A percentile compares a stretch with the other conserved stretches of the same genome.
phyloP scores from a whole-genome alignment of 1,284 basidiomycete genomes.

The Sporisorium reilianum region DNA sequence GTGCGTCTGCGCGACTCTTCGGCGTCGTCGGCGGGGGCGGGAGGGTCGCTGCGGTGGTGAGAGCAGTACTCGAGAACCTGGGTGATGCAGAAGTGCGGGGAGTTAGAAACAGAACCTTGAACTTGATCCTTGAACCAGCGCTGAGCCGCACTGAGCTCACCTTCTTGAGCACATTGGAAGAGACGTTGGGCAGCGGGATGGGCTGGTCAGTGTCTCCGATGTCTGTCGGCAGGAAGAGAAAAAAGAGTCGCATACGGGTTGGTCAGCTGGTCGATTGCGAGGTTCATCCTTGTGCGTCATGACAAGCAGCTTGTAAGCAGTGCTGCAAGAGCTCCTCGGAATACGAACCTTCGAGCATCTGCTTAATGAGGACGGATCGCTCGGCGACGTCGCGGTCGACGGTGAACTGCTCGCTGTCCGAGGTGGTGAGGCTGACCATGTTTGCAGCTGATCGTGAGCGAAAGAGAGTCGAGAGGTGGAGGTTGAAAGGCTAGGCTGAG shows the following conservation, averaged over 20 bases:
- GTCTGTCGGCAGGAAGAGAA: constrained; percentile 31
- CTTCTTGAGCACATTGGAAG: constrained; percentile 96
- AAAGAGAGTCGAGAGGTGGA: not conserved
- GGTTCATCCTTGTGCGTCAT: not conserved
- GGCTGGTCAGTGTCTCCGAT: constrained; percentile 74
- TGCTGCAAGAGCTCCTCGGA: not conserved
- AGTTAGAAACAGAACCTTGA: not conserved
- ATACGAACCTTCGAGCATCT: constrained; percentile 97
- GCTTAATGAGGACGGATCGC: constrained; percentile 95
- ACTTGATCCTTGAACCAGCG: not conserved
- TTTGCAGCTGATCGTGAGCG: not conserved
- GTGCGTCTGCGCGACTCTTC: constrained; percentile 95
- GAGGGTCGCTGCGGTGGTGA: constrained; percentile 94
- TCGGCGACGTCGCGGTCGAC: constrained; percentile 95
- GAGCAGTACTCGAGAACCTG: constrained; percentile 99
- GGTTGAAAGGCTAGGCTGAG: not conserved
- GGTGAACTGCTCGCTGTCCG: constrained; percentile 94
- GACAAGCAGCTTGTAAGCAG: not conserved
- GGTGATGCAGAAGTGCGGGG: constrained; percentile 2
- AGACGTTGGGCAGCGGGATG: constrained; percentile 97
- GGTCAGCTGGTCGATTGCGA: not conserved
- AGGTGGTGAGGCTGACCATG: constrained; percentile 72
- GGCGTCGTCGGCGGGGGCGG: constrained; percentile 82
- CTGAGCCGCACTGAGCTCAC: constrained; percentile 70
- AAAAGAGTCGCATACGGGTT: not conserved